Base-by-base conservation (phyloP, 106 monocot species). In the Triglochin maritima region DNA sequence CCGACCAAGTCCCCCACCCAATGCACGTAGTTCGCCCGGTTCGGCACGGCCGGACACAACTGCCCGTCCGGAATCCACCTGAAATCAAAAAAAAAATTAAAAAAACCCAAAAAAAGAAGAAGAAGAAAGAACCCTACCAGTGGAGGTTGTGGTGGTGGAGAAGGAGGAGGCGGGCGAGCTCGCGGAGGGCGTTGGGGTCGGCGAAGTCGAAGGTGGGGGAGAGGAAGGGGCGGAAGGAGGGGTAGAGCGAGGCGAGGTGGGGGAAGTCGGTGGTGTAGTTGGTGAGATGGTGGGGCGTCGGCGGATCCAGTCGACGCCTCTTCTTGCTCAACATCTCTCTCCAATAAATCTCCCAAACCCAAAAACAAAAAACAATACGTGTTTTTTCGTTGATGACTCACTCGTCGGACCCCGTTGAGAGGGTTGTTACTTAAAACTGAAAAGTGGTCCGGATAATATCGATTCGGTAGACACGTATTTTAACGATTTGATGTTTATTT, bases 1-100 rank as follows among this genome's bases (percentile, higher is more conserved):
- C 85, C 77, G 3, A 98, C 83, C 57, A 98, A 74, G 49, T 92
- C 96, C 53, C 72, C 80, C 15, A 98, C 86, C 96, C 96, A 98
- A 70, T 92, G 88, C 49, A 98, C 84, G 67, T 98, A 98, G 50
- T 98, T 98, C 2, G 82, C 88, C 59, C 98, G 53, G 62, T 98
- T 98, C 14, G 88, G 86, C 65, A 89, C 86, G 12, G 92, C 86
- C 9, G 98, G 98, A 71, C 98, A 98, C 17, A 98, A 82, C 77
- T 98, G 91, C 42, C 84, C 86, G 64, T 92, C 88, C 1, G 98
- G 96, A 76, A 92, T 84, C 92, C 92, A 92, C 98, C 98, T 92
- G 67, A 15, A 77, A 44, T 2, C 10, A 44, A 5, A n/a, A 68
- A 43, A 4, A 66, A 51, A 58, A 46, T 59, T 29, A 52, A 56